Evolutionary conservation across 2,329 filamentous ascomycete genomes (phyloP).

Genomic region (Penicillium sp.): DNA sequence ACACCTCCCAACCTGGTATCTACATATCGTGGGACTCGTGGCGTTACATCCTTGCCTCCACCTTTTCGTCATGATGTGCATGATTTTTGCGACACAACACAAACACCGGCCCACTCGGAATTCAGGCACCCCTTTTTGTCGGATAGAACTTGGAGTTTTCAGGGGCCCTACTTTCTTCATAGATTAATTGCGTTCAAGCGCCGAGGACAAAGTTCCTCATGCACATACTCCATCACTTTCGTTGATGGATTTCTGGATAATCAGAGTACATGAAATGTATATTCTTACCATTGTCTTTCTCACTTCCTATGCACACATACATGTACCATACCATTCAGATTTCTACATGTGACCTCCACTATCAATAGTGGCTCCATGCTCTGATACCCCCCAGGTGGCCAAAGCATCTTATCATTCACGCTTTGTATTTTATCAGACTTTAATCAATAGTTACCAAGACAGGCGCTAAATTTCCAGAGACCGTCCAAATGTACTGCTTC

Average conservation of each 20-base stretch:
- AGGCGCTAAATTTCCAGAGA: neutral
- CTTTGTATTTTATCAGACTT: neutral
- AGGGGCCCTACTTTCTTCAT: neutral
- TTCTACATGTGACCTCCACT: neutral
- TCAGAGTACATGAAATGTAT: neutral
- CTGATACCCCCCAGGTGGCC: neutral
- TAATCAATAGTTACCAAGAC: neutral
- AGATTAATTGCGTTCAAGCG: conserved; percentile 10
- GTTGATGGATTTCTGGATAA: neutral
- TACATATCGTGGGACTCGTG: neutral
- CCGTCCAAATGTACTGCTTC: neutral
- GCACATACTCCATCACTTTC: neutral
- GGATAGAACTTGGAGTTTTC: conserved; percentile 3
- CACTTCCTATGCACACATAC: neutral
- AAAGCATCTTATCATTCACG: neutral
- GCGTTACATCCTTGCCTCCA: neutral
- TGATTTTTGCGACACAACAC: neutral
- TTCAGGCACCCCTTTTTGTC: neutral
- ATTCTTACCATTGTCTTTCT: neutral
- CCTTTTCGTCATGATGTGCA: neutral
- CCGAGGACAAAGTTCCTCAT: neutral
- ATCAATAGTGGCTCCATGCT: neutral
- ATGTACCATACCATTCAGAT: neutral
- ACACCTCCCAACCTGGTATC: neutral
- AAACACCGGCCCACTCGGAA: neutral